Evolutionary conservation across 164 flowering plant species (phyloP), one percentile per base, ranked within the genome.

Genomic region (Pachysandra terminalis): DNA sequence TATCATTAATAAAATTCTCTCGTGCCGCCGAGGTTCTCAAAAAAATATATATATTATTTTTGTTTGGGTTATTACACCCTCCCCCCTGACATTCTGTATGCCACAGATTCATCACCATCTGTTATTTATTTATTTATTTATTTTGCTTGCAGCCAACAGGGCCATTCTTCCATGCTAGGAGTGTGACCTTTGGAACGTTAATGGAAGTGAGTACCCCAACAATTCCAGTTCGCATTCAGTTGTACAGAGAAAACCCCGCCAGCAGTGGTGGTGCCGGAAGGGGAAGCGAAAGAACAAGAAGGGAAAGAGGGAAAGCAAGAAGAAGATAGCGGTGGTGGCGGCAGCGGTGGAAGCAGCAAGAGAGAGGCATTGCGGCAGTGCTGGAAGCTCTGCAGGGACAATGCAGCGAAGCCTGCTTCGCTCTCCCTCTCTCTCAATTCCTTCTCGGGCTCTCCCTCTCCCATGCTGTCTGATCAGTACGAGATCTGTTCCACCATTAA

Each of bases 161-260:
- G 0, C 89, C 97, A 0, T 91, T 91, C 70, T 91, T 90, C 83
- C 97, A 84, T 51, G 95, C 89, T 72, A 71, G 90, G 64, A 91
- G 93, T 82, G 89, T 87, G 9, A 81, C 87, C 1, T 63, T 91
- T 32, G 97, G 97, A 3, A 87, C 90, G 2, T 80, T 91, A 10
- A 89, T 91, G 97, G 95, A 95, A 35, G 91, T 91, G 16, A 82
- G 65, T 55, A 81, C 81, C 73, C 88, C 89, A 1, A 63, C 86
- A 23, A 71, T 85, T 13, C 55, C 91, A 45, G 68, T 83, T 68
- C 65, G 86, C 64, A 80, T 78, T 12, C 74, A 85, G 3, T 75
- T 85, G 0, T 84, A 76, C 55, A 77, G 71, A 28, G 75, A 70
- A 52, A 61, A 64, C 41, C 27, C 37, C 54, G n/a, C n/a, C n/a